Conservation (phyloP, 2,329 filamentous ascomycete genomes). For the Fusarium verticillioides region DNA sequence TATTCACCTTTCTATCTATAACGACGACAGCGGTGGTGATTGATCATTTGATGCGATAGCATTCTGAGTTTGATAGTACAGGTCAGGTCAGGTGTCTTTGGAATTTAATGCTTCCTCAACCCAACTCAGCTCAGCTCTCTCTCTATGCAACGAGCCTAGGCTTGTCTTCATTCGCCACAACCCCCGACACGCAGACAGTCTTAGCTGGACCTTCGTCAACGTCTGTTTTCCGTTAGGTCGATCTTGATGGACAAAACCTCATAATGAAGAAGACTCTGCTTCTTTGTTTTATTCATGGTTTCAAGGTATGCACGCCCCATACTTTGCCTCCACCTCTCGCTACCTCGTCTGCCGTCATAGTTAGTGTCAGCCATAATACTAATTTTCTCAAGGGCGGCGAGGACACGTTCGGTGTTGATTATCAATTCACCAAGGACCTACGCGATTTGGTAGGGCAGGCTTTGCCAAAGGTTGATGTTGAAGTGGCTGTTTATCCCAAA, state of each 20-base stretch:
- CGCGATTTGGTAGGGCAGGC: conserved; percentile 70
- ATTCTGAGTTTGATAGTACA: background rate
- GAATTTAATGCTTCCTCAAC: conserved; percentile 5
- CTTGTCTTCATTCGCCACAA: conserved; percentile 22
- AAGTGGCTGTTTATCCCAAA: conserved; percentile 78
- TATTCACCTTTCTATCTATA: background rate
- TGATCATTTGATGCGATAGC: background rate
- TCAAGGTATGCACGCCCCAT: conserved; percentile 69
- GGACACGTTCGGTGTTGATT: conserved; percentile 75
- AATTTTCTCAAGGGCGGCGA: conserved; percentile 71
- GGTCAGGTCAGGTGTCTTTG: conserved; percentile 27
- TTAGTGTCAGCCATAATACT: conserved; percentile 8
- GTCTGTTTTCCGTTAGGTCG: background rate
- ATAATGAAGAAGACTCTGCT: conserved; percentile 78
- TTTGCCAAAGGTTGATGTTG: conserved; percentile 75
- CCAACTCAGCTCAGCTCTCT: background rate
- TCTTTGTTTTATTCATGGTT: conserved; percentile 87
- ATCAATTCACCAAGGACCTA: conserved; percentile 78
- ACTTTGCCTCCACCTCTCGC: background rate
- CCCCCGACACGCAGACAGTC: background rate
- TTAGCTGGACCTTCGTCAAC: background rate
- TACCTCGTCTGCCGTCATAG: conserved; percentile 9
- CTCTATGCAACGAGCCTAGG: background rate
- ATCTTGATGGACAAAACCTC: conserved; percentile 15
- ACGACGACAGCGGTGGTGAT: background rate